Evolutionary conservation across 495 filamentous ascomycete genomes (phyloP), one percentile per base, ranked within the genome.

Genomic region (Rostrohypoxylon terebratum): DNA sequence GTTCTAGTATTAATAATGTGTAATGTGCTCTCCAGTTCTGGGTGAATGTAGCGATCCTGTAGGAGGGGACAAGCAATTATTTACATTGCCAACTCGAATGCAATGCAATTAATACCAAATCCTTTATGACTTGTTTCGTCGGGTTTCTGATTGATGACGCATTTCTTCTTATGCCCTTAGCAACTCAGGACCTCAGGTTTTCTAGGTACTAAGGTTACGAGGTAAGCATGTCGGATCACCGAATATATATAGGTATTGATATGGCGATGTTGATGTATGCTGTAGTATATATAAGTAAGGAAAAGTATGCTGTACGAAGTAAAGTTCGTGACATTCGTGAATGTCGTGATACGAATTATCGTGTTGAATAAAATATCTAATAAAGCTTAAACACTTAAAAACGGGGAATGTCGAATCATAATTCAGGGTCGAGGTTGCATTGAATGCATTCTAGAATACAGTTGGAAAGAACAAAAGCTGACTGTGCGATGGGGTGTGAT

Each of bases 371-470:
- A 59, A 34, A 51, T 53, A 28, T 25, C 28, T 53, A 33, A 45
- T 53, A 33, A 45, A 44, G 10, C 34, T 21, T n/a, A 28, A 28
- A 28, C 28, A 28, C 28, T 28, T 28, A 28, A 28, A 47, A 40
- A n/a, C n/a, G 2, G 16, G 14, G 38, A 57, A 55, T 10, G 14
- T 45, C 23, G 48, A 28, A 45, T 28, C 28, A 28, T 45, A 45
- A 45, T 6, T 61, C 21, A 51, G 54, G 60, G 23, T 59, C 20
- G 33, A 34, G 36, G 62, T 66, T 72, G 16, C 69, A 72, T 63
- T 57, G 58, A 57, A 40, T 28, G 34, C 34, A 55, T 73, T 73
- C 70, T 73, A 73, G 70, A 73, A 73, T 73, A 68, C 63, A 68
- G 69, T 63, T 25, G 11, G 36, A 40, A 45, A 28, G 0, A 21